Evolutionary conservation across 1,284 basidiomycete species (phyloP).

Genomic region (Fomitiporia mediterranea): DNA sequence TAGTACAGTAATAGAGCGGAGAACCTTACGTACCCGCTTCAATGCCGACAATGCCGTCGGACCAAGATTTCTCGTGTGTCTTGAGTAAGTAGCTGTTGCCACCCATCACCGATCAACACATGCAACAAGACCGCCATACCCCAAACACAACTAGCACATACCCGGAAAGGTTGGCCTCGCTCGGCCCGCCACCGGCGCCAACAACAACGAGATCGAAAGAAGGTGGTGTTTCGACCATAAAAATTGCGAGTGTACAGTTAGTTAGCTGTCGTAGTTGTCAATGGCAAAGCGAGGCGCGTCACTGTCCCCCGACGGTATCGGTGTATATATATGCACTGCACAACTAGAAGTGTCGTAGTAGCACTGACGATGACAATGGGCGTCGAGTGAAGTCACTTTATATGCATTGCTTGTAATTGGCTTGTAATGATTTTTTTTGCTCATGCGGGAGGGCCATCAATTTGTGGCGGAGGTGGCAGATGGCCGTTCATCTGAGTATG

Average conservation of each 20-base stretch:
- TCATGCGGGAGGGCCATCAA: no score
- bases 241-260: no score
- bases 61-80: slow-evolving; percentile 50
- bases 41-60: slow-evolving; percentile 63
- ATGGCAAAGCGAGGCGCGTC: no score
- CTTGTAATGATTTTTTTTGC: no score
- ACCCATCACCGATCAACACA: slow-evolving; percentile 7
- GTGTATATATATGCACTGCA: no score
- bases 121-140: slow-evolving; percentile 1
- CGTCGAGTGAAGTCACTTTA: no score
- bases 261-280: neutral
- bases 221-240: no score
- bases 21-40: slow-evolving; percentile 56
- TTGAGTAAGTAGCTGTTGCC: slow-evolving; percentile 65
- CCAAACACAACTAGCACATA: slow-evolving; percentile 32
- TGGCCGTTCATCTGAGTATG: neutral
- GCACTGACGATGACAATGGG: no score
- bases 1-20: neutral
- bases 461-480: neutral
- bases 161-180: slow-evolving; percentile 73
- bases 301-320: no score
- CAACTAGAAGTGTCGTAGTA: no score
- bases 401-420: no score
- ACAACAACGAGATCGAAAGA: slow-evolving; percentile 69
- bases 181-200: slow-evolving; percentile 72